phyloP scores from a whole-genome alignment of 345 rosid genomes.

The Camelina sativa region DNA sequence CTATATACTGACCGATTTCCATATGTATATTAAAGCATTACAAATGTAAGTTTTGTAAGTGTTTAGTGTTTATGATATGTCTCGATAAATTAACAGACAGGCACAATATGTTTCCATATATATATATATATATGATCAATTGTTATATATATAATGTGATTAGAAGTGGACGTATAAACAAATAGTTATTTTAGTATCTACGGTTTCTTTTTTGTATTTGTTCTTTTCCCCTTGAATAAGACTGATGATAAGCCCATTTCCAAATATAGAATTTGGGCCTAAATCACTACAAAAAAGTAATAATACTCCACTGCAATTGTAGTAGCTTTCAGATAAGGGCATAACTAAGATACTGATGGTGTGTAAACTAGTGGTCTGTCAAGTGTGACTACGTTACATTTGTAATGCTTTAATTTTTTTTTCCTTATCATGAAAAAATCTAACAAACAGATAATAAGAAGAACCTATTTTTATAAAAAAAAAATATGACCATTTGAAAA shows the following conservation, averaged over 20 bases:
- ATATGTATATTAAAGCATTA: too few relatives aligned
- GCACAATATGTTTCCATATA: neutral
- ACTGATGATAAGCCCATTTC: conserved; percentile 31
- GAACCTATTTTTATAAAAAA: too few relatives aligned
- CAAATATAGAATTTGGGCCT: conserved; percentile 7
- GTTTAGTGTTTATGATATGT: too few relatives aligned
- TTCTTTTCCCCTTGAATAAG: neutral
- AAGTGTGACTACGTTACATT: too few relatives aligned
- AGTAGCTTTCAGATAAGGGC: neutral
- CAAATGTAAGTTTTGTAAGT: too few relatives aligned
- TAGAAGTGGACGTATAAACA: neutral
- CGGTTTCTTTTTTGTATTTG: neutral
- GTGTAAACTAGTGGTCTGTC: too few relatives aligned
- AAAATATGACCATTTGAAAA: neutral
- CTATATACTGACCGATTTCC: too few relatives aligned
- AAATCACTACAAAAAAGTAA: conserved; percentile 1
- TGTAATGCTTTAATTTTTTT: too few relatives aligned
- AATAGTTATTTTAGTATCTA: neutral
- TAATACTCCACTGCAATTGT: neutral
- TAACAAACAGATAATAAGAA: neutral
- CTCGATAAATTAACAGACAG: too few relatives aligned
- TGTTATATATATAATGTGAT: neutral
- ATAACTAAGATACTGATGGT: neutral
- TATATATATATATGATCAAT: neutral
- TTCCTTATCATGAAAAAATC: too few relatives aligned